Evolutionary conservation across 352 stramenopile genomes (phyloP).

Genomic region (Phytophthora citrophthora): DNA sequence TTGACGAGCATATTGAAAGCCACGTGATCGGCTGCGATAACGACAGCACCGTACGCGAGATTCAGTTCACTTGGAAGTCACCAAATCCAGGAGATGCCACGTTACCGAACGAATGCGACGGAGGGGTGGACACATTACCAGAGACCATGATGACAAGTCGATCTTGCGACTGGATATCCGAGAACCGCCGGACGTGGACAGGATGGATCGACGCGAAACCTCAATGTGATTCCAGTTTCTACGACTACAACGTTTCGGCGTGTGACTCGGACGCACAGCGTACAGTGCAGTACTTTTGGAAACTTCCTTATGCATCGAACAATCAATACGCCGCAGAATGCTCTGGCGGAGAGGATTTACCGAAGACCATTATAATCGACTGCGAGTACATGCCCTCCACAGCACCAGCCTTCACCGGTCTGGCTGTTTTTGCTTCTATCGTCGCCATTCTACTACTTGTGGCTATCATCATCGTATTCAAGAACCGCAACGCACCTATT

Average conservation of each 20-base stretch:
- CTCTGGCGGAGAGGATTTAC: constrained; percentile 19
- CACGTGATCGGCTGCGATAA: constrained; percentile 36
- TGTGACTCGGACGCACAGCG: constrained; percentile 40
- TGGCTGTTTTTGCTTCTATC: constrained; percentile 22
- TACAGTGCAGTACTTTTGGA: constrained; percentile 45
- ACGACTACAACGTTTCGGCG: constrained; percentile 41
- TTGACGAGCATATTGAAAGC: constrained; percentile 39
- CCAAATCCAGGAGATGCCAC: constrained; percentile 48
- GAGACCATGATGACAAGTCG: constrained; percentile 39
- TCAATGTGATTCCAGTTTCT: constrained; percentile 50
- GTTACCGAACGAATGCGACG: constrained; percentile 53
- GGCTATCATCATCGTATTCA: constrained; percentile 34
- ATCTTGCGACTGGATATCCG: constrained; percentile 53
- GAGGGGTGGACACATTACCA: constrained; percentile 34
- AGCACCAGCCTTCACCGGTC: constrained; percentile 22
- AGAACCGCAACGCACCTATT: constrained; percentile 41
- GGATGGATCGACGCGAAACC: constrained; percentile 42
- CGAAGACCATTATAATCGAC: constrained; percentile 29
- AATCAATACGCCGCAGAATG: constrained; percentile 37
- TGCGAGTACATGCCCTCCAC: constrained; percentile 48
- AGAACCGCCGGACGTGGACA: constrained; percentile 31
- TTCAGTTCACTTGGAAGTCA: constrained; percentile 47
- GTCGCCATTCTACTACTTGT: constrained; percentile 14
- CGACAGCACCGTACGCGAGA: constrained; percentile 9
- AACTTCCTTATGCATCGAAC: constrained; percentile 31